Conservation (phyloP, 2,329 filamentous ascomycete genomes). For the Aspergillus intermedius region DNA sequence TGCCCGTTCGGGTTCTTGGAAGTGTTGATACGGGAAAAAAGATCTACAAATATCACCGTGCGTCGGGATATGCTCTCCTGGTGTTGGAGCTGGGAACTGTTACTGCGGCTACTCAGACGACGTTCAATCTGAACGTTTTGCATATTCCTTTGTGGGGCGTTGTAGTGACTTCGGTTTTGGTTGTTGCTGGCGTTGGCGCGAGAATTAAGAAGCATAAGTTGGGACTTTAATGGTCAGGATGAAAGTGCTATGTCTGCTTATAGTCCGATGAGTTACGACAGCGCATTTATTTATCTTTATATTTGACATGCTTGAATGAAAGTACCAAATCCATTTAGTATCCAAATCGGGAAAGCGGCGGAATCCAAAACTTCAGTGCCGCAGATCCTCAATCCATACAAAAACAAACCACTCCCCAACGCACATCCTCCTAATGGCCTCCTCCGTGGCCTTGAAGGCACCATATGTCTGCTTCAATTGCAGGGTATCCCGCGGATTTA, state of each 20-base stretch:
- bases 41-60: slow-evolving; percentile 85
- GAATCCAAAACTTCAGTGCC: neutral
- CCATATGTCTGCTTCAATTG: slow-evolving; percentile 32
- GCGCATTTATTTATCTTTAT: no score
- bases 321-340: neutral
- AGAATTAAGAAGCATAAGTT: slow-evolving; percentile 79
- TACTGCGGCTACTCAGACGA: slow-evolving; percentile 66
- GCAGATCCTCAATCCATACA: neutral
- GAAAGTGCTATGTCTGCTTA: neutral
- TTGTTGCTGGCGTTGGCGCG: slow-evolving; percentile 66
- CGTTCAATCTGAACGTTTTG: slow-evolving; percentile 62
- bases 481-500: slow-evolving; percentile 15
- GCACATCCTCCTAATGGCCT: neutral
- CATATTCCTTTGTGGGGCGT: slow-evolving; percentile 72
- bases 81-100: slow-evolving; percentile 68
- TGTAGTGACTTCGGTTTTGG: slow-evolving; percentile 57
- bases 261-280: neutral
- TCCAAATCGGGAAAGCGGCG: neutral
- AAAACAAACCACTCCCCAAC: neutral
- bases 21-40: slow-evolving; percentile 71
- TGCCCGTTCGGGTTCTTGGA: slow-evolving; percentile 63
- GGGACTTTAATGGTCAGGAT: neutral
- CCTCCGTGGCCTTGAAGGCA: slow-evolving; percentile 18
- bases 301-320: neutral
- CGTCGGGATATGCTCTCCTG: slow-evolving; percentile 67